A percentile compares a stretch with the other conserved stretches of the same genome.
phyloP scores from a whole-genome alignment of 2,329 filamentous ascomycete genomes.

The Beauveria medogensis region DNA sequence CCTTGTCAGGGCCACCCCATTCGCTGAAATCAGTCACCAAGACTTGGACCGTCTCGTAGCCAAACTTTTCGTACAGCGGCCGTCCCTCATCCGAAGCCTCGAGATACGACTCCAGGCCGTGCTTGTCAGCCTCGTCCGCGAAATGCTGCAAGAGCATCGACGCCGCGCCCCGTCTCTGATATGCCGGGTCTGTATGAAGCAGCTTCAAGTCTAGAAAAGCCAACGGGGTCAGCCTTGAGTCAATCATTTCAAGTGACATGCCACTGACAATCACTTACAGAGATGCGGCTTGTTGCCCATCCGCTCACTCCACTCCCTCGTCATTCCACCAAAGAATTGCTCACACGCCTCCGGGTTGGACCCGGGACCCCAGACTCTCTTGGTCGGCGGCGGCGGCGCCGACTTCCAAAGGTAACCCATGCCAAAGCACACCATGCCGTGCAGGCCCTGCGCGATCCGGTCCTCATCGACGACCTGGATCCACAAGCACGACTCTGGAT shows the following conservation, averaged over 20 bases:
- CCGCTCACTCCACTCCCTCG: constrained; percentile 21
- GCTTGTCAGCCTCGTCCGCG: constrained; percentile 27
- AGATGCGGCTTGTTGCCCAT: constrained; percentile 25
- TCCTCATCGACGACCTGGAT: constrained; percentile 28
- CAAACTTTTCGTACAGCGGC: constrained; percentile 27
- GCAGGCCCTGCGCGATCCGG: constrained; percentile 19
- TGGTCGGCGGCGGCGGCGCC: constrained; percentile 20
- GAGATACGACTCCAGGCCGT: constrained; percentile 28
- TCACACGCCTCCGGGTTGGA: constrained; percentile 26
- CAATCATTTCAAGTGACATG: not conserved
- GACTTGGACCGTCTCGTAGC: constrained; percentile 24
- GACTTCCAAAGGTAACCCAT: constrained; percentile 27
- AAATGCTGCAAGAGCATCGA: constrained; percentile 27
- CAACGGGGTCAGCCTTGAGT: not conserved
- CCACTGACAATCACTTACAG: constrained; percentile 21
- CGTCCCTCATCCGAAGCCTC: constrained; percentile 27
- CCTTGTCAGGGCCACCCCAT: constrained; percentile 21
- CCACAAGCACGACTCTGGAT: constrained; percentile 24
- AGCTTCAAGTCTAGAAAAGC: constrained; percentile 26
- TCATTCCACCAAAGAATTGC: constrained; percentile 24
- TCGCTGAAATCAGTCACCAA: constrained; percentile 20
- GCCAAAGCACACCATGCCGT: constrained; percentile 26
- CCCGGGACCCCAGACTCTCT: constrained; percentile 20
- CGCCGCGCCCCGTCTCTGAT: constrained; percentile 28
- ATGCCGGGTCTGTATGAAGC: constrained; percentile 29